phyloP scores from a whole-genome alignment of 1,139 yeast genomes.

The Yamadazyma dushanensis region DNA sequence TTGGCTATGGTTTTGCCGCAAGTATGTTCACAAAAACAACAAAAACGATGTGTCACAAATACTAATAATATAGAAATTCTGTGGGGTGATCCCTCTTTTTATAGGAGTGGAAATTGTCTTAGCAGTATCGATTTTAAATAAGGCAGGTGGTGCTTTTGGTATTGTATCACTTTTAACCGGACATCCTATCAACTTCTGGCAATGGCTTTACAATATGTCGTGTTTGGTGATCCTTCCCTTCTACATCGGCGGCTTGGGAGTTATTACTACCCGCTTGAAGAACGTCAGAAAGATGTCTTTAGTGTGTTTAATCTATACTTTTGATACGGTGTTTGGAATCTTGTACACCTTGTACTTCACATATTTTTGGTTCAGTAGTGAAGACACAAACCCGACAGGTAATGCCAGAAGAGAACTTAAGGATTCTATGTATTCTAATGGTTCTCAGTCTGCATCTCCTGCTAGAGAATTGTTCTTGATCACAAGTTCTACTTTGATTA shows the following conservation, averaged over 20 bases:
- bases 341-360: conserved; percentile 75
- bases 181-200: conserved; percentile 79
- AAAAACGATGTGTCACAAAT: neutral
- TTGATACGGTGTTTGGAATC: conserved; percentile 68
- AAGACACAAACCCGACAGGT: conserved; percentile 24
- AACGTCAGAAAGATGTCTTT: conserved; percentile 52
- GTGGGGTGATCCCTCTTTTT: conserved; percentile 70
- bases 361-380: conserved; percentile 68
- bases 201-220: conserved; percentile 76
- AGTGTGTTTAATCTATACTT: conserved; percentile 59
- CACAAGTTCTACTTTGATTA: conserved; percentile 52
- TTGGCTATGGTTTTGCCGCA: conserved; percentile 11
- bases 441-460: conserved; percentile 64
- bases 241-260: conserved; percentile 60
- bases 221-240: conserved; percentile 67
- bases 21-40: conserved; percentile 8
- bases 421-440: conserved; percentile 16
- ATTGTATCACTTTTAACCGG: conserved; percentile 84
- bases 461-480: conserved; percentile 73
- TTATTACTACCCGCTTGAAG: conserved; percentile 29
- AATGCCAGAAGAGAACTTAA: conserved; percentile 1
- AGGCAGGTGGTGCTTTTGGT: conserved; percentile 89
- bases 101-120: conserved; percentile 84
- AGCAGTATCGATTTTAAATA: conserved; percentile 80
- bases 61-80: conserved; percentile 41